Conservation (phyloP, 1,139 yeast species). For the Petasospora fabianii region DNA sequence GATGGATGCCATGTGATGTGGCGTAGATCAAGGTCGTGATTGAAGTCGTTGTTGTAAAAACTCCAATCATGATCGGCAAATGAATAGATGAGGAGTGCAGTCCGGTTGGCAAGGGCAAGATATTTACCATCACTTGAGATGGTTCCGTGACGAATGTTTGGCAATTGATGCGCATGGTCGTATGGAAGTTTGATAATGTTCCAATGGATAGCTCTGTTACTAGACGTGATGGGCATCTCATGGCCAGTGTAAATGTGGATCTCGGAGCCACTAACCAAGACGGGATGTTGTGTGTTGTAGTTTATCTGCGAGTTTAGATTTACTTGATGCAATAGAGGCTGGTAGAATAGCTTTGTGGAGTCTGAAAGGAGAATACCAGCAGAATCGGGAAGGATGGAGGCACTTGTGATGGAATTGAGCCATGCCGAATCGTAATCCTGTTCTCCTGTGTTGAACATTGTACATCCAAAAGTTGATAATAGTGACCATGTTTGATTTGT, state of each 20-base stretch:
- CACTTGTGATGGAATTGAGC: conserved; percentile 14
- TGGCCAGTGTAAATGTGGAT: conserved; percentile 24
- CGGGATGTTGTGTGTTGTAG: conserved; percentile 20
- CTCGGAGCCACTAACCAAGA: conserved; percentile 16
- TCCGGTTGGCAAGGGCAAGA: conserved; percentile 34
- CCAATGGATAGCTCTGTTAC: conserved; percentile 19
- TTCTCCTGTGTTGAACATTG: conserved; percentile 35
- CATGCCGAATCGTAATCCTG: conserved; percentile 27
- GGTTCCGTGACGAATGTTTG: conserved; percentile 27
- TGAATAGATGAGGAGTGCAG: conserved; percentile 31
- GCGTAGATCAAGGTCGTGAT: conserved; percentile 20
- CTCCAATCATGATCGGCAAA: conserved; percentile 32
- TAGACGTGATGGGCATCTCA: conserved; percentile 16
- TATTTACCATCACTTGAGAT: conserved; percentile 35
- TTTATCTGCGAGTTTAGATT: conserved; percentile 14
- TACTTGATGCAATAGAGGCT: conserved; percentile 9
- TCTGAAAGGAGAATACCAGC: conserved; percentile 11
- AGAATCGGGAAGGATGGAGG: conserved; percentile 6
- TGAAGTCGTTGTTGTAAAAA: conserved; percentile 28
- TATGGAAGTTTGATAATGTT: conserved; percentile 21
- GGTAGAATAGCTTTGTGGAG: conserved; percentile 7
- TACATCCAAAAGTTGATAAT: conserved; percentile 34
- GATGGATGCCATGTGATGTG: conserved; percentile 22
- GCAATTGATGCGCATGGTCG: conserved; percentile 21
- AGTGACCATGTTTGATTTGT: conserved; percentile 33